Evolutionary conservation across 257 asterid species (phyloP), one percentile per base, ranked within the genome.

Genomic region (Striga asiatica): DNA sequence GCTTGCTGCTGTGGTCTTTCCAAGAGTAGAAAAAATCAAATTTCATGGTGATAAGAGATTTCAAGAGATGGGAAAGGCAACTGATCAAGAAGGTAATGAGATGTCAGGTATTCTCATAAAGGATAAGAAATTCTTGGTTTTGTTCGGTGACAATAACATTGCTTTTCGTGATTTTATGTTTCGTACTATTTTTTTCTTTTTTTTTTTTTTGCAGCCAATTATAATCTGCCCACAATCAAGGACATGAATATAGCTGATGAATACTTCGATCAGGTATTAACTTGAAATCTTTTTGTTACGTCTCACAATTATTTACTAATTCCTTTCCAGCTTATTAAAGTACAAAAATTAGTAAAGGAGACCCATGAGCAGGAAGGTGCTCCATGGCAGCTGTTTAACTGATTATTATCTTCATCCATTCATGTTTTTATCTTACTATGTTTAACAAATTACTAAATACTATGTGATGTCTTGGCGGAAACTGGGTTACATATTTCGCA

Each of bases 1-100:
- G 92, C 67, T 74, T 42, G 92, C 87, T 50, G 77, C 68, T 4
- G 87, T 79, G 62, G 66, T 72, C 53, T 73, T 74, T 42, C 87
- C 92, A 31, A 65, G 34, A 63, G 69, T 67, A 4, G 82, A 74
- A 42, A 84, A 65, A 21, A 75, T 82, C 41, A 76, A 72, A 58
- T 2, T 20, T 8, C 84, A 79, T 43, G 71, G 76, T 54, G 78
- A 56, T 7, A 79, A 60, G 69, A 69, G 73, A 67, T 68, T 66
- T 47, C 51, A 62, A 66, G 84, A 74, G 58, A 74, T 63, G 80
- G 84, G 91, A 32, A 74, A 70, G 57, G 76, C 65, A 68, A 70
- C 77, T 8, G 66, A 59, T 9, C 79, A 76, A 45, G 79, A 74
- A 14, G 66, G 76, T 27, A 70, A 76, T 38, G 62, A 75, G 25